Evolutionary conservation across 1,139 yeast species (phyloP), one percentile per base, ranked within the genome.

Genomic region (Suhomyces bolitotheri): DNA sequence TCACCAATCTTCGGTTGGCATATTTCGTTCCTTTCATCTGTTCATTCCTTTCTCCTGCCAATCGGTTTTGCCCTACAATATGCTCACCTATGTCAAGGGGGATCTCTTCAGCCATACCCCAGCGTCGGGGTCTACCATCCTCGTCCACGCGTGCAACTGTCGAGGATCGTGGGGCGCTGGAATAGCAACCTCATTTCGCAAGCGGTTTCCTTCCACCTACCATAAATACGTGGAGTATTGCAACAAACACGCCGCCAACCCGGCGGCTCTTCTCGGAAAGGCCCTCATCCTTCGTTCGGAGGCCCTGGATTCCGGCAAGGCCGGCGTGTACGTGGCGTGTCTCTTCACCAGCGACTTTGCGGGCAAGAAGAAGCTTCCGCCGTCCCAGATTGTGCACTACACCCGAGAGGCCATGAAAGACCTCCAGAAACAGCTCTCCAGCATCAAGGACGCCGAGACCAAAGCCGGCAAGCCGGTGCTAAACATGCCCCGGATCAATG

Each of bases 101-200:
- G 85, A 83, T 47, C 56, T 83, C 9, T 80, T 83, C 45, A 49
- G 62, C 12, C 67, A 72, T 16, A 25, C 41, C 5, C 40, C 39
- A 7, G 38, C 46, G n/a, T 36, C 37, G 3, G 53, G 58, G 0
- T 62, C 63, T 6, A 43, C 74, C 0, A 58, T 81, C 3, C 58
- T 78, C 8, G 83, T 82, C 1, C 95, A 87, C 54, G 81, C 95
- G 0, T 87, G 95, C 53, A 87, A 87, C 51, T 80, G 89, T 35
- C 66, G 71, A 22, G 96, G 95, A 0, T 54, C 71, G 0, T 87
- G 96, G 96, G 94, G 95, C 4, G 92, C 86, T 0, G 96, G 96
- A 0, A 76, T 87, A 2, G 92, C 90, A 0, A 65, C 65, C 2
- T 65, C 58, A 7, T 78, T 84, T 53, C 65, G 66, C 22, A 44